Evolutionary conservation across 768 basidiomycete species (phyloP), one percentile per base, ranked within the genome.

Genomic region (Termitomyces sp.): DNA sequence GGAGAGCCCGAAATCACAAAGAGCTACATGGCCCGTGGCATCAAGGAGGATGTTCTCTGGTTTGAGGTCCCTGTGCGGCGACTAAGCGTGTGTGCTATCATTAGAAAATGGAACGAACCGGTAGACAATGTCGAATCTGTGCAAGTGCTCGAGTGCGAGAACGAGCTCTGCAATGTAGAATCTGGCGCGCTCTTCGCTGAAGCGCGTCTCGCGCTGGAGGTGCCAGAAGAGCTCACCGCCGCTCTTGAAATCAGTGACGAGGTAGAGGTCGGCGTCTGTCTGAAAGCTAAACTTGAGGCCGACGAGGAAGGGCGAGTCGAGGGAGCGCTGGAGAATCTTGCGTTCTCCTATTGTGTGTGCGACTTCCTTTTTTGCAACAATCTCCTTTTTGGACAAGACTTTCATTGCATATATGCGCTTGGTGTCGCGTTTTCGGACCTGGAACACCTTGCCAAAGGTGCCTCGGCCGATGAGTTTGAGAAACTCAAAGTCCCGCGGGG

Each of bases 371-470:
- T 98, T 98, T 26, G 92, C 95, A 55, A 98, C 86, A 65, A 99
- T 98, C 74, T 99, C 97, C 79, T 93, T 95, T 77, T 99, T 99
- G 33, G 92, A 95, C 39, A 99, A 81, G 56, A 98, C 92, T 69
- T 99, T 99, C 96, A 99, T 98, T 52, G 97, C 97, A 77, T 98
- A 99, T 75, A 99, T 98, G 47, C 97, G 91, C 72, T 93, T 91
- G 42, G 97, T 99, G 76, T 99, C 95, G 70, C 81, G 87, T 76
- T 99, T 99, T 60, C 97, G 92, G 50, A 99, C 97, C 73, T 99
- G 97, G 80, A 98, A 98, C 20, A 99, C 97, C 55, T 94, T 91
- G 49, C 95, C 97, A 70, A 99, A 99, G 0, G 97, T 98, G 2
- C 97, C 97, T 50, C 94, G 87, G 57, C 97, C 97, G 73, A 99